Base-by-base conservation (phyloP, 1,284 basidiomycete species). In the Pholiota adiposa region DNA sequence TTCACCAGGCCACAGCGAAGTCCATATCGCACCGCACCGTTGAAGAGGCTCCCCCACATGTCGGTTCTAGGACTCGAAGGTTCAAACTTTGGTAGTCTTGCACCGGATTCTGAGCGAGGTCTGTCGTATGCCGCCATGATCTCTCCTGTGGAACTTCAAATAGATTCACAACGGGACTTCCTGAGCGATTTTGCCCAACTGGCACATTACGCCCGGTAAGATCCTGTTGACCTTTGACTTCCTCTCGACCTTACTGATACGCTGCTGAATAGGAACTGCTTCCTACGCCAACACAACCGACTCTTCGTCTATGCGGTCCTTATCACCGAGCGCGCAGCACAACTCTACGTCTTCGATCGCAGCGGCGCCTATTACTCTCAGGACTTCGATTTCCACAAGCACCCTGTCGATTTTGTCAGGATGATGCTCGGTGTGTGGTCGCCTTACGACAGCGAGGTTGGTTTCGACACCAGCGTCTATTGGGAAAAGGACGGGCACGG, bases 401-500 rank as follows among this genome's bases (percentile, higher is more conserved):
- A 52, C 7, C 14, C 61, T 1, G 8, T 8, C 8, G 21, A 33
- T n/a, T 62, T 66, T 29, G 40, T 66, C 16, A 50, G 52, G 6
- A 18, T 64, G 3, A 40, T 66, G 23, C 51, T 57, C 6, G 59
- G 49, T 14, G 50, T 67, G 7, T 49, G 52, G 33, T 62, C 63
- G 9, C 43, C 54, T 4, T 25, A 65, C 18, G 56, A 59, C 18
- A 55, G 49, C 0, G n/a, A 29, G 1, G 23, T 69, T 14, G 69
- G 67, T 1, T 63, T 63, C 46, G 67, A 70, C 43, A 60, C 55
- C 0, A 62, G 53, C 19, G 62, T 67, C 14, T 54, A 51, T 11
- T 70, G 31, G 8, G 18, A 27, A 18, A 19, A 54, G 2, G 36
- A 12, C 31, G 18, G 11, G 11, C 29, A 23, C 33, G 44, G 54